These are phyloP conservation scores for Ocimum tenuiflorum DNA, from an alignment of 257 asterid species.

Conservation along the genomic window DNA sequence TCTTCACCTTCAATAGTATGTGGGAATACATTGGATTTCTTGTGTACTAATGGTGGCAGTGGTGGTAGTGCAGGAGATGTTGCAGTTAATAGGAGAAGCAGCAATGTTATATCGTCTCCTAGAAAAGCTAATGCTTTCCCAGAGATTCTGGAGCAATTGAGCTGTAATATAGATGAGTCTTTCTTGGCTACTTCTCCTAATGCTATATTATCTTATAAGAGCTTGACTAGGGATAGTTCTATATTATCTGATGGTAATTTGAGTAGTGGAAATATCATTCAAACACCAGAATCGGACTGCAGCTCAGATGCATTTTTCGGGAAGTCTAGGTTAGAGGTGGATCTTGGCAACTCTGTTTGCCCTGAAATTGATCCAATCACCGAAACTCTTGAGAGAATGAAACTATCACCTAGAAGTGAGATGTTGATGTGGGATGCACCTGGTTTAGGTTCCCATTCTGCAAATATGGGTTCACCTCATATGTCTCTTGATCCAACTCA, in stretches of 20 bases:
- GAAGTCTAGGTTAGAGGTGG: conserved; percentile 18
- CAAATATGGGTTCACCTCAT: conserved; percentile 17
- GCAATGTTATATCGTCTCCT: conserved; percentile 17
- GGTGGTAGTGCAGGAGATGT: conserved; percentile 9
- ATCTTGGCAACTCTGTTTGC: conserved; percentile 4
- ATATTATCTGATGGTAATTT: conserved; percentile 31
- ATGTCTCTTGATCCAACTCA: conserved; percentile 1
- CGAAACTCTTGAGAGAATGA: conserved; percentile 22
- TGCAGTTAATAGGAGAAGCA: conserved; percentile 20
- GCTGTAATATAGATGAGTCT: conserved; percentile 1
- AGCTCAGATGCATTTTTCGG: conserved; percentile 23
- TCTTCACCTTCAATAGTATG: conserved; percentile 27
- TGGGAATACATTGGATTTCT: conserved; percentile 26
- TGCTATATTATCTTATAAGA: conserved; percentile 12
- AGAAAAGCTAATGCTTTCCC: not conserved
- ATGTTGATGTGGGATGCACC: conserved; percentile 28
- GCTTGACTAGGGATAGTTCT: conserved; percentile 17
- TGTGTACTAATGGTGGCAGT: conserved; percentile 14
- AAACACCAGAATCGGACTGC: conserved; percentile 59
- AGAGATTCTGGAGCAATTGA: conserved; percentile 2
- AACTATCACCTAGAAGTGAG: conserved; percentile 26
- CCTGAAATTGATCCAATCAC: conserved; percentile 28
- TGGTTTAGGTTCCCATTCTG: conserved; percentile 20
- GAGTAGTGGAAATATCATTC: conserved; percentile 49
- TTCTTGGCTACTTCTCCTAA: conserved; percentile 12